Evolutionary conservation across 2,329 filamentous ascomycete genomes (phyloP).

Genomic region (Curvularia sp.): DNA sequence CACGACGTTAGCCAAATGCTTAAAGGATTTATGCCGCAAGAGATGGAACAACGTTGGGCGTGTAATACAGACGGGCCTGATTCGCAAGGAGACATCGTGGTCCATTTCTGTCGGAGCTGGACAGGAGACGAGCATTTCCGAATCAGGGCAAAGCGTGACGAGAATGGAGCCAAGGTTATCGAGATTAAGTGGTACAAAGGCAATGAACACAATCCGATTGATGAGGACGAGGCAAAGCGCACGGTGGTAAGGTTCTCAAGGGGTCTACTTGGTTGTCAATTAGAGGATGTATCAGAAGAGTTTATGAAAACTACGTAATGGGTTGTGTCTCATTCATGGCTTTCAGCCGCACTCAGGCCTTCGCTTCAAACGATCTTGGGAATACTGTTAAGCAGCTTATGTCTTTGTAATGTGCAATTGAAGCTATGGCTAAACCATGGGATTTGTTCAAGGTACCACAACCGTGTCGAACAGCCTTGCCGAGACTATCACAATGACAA

Average conservation of each 20-base stretch:
- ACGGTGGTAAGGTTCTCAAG: not conserved
- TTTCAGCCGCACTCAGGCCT: not conserved
- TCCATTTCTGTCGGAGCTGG: not conserved
- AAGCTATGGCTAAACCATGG: too few relatives aligned
- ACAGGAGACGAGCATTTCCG: not conserved
- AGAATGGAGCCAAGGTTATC: not conserved
- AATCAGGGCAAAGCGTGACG: not conserved
- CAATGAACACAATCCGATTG: not conserved
- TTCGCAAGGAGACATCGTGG: not conserved
- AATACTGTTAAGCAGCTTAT: not conserved
- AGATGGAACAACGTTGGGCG: not conserved
- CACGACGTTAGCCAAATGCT: not conserved
- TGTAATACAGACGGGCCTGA: not conserved
- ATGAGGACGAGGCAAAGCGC: not conserved
- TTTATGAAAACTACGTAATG: not conserved
- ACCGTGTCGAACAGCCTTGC: too few relatives aligned
- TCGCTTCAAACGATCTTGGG: not conserved
- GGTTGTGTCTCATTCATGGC: not conserved
- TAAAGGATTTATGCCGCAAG: not conserved
- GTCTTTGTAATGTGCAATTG: not conserved
- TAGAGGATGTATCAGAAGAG: not conserved
- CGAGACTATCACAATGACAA: too few relatives aligned
- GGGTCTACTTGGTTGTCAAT: not conserved
- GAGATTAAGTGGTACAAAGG: not conserved
- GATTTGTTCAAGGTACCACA: too few relatives aligned